phyloP scores from a whole-genome alignment of 768 basidiomycete species.

The Favolaschia claudopus region DNA sequence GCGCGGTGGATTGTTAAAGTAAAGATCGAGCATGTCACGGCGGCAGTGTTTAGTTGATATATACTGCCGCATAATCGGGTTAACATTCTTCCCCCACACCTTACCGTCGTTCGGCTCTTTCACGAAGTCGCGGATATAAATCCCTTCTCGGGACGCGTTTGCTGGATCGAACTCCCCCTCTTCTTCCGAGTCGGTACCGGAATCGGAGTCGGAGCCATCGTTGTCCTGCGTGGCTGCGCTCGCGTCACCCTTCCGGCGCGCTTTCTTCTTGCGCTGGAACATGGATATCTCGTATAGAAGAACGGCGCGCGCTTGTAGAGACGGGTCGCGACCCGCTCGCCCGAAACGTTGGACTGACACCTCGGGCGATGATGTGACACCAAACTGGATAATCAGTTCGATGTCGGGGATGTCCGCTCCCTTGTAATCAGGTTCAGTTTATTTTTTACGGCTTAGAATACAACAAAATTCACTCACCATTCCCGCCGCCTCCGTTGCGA shows the following conservation, averaged over 20 bases:
- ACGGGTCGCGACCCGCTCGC: constrained; percentile 31
- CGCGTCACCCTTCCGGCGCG: not conserved
- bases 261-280: constrained; percentile 30
- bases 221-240: not conserved
- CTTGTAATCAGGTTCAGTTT: constrained; percentile 26
- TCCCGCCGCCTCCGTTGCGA: constrained; percentile 44
- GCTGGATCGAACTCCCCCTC: not conserved
- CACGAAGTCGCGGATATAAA: too few relatives aligned
- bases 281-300: constrained; percentile 36
- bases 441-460: not conserved
- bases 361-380: constrained; percentile 36
- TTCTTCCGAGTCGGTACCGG: not conserved
- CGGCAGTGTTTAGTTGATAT: constrained; percentile 36
- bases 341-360: constrained; percentile 43
- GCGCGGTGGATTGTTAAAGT: constrained; percentile 39
- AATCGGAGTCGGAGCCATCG: not conserved
- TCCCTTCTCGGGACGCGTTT: not conserved
- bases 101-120: constrained; percentile 9
- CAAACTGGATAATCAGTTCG: constrained; percentile 43
- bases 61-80: constrained; percentile 36
- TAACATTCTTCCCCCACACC: constrained; percentile 40
- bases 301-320: constrained; percentile 33
- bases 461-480: constrained; percentile 36
- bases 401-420: constrained; percentile 47
- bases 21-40: constrained; percentile 34